Evolutionary conservation across 179 eudicot species (phyloP).

Genomic region (Beta macrorhiza): DNA sequence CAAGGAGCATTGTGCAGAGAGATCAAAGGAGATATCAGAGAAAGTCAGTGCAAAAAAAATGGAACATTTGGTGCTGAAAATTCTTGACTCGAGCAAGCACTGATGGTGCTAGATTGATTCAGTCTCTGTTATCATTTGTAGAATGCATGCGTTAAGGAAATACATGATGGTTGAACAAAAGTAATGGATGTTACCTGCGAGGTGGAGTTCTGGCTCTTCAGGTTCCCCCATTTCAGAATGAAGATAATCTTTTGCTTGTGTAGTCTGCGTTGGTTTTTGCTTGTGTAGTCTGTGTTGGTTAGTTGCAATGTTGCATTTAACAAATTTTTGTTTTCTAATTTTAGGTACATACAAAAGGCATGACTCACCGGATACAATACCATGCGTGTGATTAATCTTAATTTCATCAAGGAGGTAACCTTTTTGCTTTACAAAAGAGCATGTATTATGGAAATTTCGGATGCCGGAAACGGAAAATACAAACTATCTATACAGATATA

Average conservation of each 20-base stretch:
- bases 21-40: neutral
- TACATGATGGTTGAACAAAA: neutral
- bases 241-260: neutral
- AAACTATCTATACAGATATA: too few species aligned
- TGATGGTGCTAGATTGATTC: neutral
- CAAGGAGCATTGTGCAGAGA: neutral
- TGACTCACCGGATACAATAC: slow-evolving; percentile 8
- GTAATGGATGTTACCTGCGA: slow-evolving; percentile 11
- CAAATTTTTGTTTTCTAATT: neutral
- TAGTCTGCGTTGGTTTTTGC: too few species aligned
- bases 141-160: neutral
- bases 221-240: slow-evolving; percentile 16
- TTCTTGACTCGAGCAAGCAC: neutral
- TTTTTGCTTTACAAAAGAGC: neutral
- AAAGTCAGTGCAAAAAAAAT: neutral
- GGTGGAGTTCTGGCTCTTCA: slow-evolving; percentile 17
- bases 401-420: neutral
- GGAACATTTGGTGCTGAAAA: neutral
- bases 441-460: too few species aligned
- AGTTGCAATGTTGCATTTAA: neutral
- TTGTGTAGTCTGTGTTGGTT: neutral
- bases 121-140: neutral
- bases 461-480: too few species aligned
- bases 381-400: neutral
- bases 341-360: neutral